Evolutionary conservation across 305 asterid species (phyloP).

Genomic region (Fraxinus paxiana): DNA sequence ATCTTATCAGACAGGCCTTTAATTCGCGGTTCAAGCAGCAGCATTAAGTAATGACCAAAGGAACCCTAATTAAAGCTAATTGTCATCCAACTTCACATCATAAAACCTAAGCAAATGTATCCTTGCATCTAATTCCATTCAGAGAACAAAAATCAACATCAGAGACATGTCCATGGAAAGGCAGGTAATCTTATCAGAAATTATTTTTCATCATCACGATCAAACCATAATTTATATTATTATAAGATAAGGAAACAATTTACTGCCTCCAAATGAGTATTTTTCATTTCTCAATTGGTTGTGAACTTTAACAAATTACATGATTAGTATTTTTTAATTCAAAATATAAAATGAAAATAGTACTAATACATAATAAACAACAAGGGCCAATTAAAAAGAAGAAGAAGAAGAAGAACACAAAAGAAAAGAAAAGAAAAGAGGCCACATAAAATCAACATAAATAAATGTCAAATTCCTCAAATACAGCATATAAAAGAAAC

Average conservation of each 20-base stretch:
- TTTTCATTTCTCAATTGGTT: background rate
- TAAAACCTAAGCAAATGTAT: background rate
- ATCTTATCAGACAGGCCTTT: background rate
- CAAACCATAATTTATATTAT: background rate
- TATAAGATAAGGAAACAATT: background rate
- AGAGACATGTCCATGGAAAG: background rate
- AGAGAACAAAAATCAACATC: background rate
- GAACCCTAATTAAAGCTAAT: background rate
- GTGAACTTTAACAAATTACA: background rate
- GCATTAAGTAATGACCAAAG: background rate
- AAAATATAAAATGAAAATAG: background rate
- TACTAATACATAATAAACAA: background rate
- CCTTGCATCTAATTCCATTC: background rate
- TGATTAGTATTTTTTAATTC: background rate
- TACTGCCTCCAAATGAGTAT: background rate
- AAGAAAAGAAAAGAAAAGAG: background rate
- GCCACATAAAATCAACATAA: background rate
- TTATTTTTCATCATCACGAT: background rate
- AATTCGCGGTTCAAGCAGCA: background rate
- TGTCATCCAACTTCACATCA: background rate
- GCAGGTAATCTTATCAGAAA: background rate
- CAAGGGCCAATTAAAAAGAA: background rate
- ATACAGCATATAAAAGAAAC: background rate
- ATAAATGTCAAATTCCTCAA: background rate
- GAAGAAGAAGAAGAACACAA: no score